Percentiles rank a stretch among this genome's conserved stretches.
These are phyloP conservation scores for Iberis pinnata DNA, from an alignment of 345 rosid genomes.

Conservation along the genomic window DNA sequence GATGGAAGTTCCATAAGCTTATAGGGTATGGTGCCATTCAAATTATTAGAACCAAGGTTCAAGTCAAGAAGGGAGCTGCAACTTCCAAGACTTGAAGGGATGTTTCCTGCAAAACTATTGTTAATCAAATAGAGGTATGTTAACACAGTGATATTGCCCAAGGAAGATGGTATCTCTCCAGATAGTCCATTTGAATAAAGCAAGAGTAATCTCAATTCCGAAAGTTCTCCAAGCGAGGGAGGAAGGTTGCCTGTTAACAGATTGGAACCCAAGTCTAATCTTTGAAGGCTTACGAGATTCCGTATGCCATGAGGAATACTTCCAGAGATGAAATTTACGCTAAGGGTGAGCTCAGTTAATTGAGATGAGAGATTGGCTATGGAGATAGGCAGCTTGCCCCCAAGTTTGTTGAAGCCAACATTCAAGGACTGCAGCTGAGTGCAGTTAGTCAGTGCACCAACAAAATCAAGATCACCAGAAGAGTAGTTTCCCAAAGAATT, in stretches of 20 bases:
- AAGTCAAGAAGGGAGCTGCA: constrained; percentile 6
- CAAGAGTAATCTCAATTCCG: constrained; percentile 6
- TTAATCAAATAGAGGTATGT: neutral
- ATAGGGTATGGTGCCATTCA: constrained; percentile 11
- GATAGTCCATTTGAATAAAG: constrained; percentile 18
- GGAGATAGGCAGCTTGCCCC: constrained; percentile 4
- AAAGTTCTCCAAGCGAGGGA: constrained; percentile 3
- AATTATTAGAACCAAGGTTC: neutral
- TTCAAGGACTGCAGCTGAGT: constrained; percentile 4
- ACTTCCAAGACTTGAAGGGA: constrained; percentile 15
- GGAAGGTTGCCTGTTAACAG: constrained; percentile 19
- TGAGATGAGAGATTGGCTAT: constrained; percentile 21
- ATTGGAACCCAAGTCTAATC: constrained; percentile 5
- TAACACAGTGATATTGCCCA: neutral
- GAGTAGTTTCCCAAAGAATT: constrained; percentile 22
- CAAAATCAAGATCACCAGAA: constrained; percentile 25
- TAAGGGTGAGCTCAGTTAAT: constrained; percentile 4
- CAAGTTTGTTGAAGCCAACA: constrained; percentile 4
- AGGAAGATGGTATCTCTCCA: constrained; percentile 22
- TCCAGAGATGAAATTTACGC: constrained; percentile 19
- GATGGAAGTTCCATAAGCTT: constrained; percentile 11
- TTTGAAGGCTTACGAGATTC: constrained; percentile 14
- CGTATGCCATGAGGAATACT: neutral
- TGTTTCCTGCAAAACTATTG: constrained; percentile 18
- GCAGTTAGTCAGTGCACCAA: constrained; percentile 19